Base-by-base conservation (phyloP, 2,329 filamentous ascomycete genomes). In the Botryotinia globosa region DNA sequence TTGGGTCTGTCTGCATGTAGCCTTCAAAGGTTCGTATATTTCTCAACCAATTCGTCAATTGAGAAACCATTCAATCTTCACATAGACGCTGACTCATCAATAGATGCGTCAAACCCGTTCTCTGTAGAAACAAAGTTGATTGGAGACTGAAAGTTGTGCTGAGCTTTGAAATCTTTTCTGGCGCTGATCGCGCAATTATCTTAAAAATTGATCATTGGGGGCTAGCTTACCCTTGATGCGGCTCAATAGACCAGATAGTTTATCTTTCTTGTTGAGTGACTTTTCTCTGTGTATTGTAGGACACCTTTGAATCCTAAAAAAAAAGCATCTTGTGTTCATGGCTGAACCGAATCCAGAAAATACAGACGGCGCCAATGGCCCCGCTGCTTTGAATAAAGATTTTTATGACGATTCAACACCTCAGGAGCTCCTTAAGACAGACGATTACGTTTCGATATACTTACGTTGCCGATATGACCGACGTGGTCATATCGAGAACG, bases 341-440 rank as follows among this genome's bases (percentile, higher is more conserved):
- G 12, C 48, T 14, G 22, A 0, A 51, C 48, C 1, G 4, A n/a
- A n/a, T 16, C 25, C 48, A n/a, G 25, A 10, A 3, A 51, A n/a
- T 51, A 14, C 25, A 51, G 25, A 0, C 25, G 48, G 12, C 48
- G 48, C 48, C 1, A n/a, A 37, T 18, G 44, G 20, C 20, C 48
- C 6, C 20, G 0, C 34, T 59, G 32, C 22, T 44, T 16, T 10
- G 7, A 61, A 54, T 9, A 34, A 70, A 1, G 65, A 74, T n/a
- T 63, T 72, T 37, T 44, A 65, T 51, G 44, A 64, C 7, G 64
- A 72, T 71, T 61, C 44, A 8, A 66, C 63, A 5, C 72, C 72
- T 39, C 32, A 72, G 44, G 58, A 68, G 22, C 58, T 73, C 10
- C 10, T 51, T 5, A 22, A 25, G 4, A 9, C 25, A 12, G 0